Percentiles rank a stretch among this genome's conserved stretches.
These are phyloP conservation scores for Cladosporium phlei DNA, from an alignment of 2,329 filamentous ascomycete species.

Conservation along the genomic window DNA sequence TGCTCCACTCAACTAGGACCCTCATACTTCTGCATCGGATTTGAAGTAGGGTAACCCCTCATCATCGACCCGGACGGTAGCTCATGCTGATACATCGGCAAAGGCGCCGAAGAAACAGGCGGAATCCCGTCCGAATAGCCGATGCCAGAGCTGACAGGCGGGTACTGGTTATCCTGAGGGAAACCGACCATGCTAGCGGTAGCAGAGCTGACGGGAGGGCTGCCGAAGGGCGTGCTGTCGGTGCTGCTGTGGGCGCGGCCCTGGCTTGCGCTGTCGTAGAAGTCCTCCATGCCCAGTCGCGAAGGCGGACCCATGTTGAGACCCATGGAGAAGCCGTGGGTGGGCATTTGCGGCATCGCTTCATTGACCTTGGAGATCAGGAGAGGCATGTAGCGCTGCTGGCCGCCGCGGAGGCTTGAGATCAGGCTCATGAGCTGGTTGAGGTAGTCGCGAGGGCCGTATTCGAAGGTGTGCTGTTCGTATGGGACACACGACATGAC, in stretches of 20 bases:
- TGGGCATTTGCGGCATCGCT: constrained; percentile 27
- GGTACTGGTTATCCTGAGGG: constrained; percentile 2
- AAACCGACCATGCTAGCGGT: constrained; percentile 8
- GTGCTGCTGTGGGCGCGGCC: constrained; percentile 41
- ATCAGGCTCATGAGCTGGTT: constrained; percentile 63
- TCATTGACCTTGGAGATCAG: constrained; percentile 72
- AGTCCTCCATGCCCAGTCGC: constrained; percentile 22
- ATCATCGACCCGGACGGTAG: neutral
- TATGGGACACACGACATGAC: constrained; percentile 62
- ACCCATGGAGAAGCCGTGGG: constrained; percentile 24
- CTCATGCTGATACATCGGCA: constrained; percentile 12
- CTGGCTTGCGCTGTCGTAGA: constrained; percentile 27
- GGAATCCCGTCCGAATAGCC: neutral
- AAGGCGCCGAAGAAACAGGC: neutral
- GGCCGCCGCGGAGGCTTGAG: constrained; percentile 65
- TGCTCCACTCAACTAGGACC: constrained; percentile 4
- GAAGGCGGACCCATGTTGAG: constrained; percentile 24
- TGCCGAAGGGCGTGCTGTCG: constrained; percentile 25
- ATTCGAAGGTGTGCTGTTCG: constrained; percentile 52
- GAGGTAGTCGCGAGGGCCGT: constrained; percentile 69
- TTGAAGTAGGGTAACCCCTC: constrained; percentile 10
- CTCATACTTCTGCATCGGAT: constrained; percentile 7
- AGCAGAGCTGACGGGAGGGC: constrained; percentile 19
- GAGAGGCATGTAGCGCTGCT: constrained; percentile 71
- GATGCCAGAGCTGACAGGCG: constrained; percentile 1